phyloP scores from a whole-genome alignment of 257 asterid genomes.

The Salvia rosmarinus region DNA sequence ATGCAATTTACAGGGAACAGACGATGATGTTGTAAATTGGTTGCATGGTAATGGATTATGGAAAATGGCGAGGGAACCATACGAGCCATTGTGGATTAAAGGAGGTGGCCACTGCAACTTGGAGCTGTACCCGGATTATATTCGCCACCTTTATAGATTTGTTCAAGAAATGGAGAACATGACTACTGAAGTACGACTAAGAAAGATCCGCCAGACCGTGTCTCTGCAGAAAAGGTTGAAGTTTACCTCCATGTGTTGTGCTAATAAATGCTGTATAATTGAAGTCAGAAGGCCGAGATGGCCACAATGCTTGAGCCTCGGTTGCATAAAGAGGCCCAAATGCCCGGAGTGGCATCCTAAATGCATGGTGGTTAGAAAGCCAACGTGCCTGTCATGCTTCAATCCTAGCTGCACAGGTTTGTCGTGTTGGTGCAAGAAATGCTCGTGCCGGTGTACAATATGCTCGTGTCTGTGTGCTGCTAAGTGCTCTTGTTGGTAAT shows the following conservation, averaged over 20 bases:
- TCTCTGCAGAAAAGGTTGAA: conserved; percentile 44
- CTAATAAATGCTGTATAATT: conserved; percentile 53
- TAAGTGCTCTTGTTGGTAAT: conserved; percentile 68
- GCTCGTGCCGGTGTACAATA: conserved; percentile 57
- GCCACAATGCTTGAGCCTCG: conserved; percentile 41
- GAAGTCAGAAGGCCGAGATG: conserved; percentile 53
- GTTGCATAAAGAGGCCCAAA: conserved; percentile 51
- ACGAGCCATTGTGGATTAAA: conserved; percentile 95
- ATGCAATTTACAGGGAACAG: conserved; percentile 76
- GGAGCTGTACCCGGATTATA: conserved; percentile 95
- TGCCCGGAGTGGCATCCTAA: conserved; percentile 48
- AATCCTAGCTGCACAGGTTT: conserved; percentile 43
- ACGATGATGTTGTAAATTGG: conserved; percentile 94
- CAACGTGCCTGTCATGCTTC: conserved; percentile 37
- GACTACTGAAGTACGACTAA: conserved; percentile 68
- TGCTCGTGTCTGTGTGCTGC: conserved; percentile 57
- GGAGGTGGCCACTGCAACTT: conserved; percentile 99
- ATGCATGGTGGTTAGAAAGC: conserved; percentile 41
- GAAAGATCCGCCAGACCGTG: conserved; percentile 60
- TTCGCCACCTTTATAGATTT: conserved; percentile 81
- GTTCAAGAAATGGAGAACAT: conserved; percentile 87
- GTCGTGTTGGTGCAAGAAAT: conserved; percentile 49
- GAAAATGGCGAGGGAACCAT: conserved; percentile 88
- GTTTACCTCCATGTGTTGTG: conserved; percentile 30
- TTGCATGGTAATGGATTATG: conserved; percentile 84